These are phyloP conservation scores for Beauveria australis DNA, from an alignment of 2,329 filamentous ascomycete species.

Conservation along the genomic window DNA sequence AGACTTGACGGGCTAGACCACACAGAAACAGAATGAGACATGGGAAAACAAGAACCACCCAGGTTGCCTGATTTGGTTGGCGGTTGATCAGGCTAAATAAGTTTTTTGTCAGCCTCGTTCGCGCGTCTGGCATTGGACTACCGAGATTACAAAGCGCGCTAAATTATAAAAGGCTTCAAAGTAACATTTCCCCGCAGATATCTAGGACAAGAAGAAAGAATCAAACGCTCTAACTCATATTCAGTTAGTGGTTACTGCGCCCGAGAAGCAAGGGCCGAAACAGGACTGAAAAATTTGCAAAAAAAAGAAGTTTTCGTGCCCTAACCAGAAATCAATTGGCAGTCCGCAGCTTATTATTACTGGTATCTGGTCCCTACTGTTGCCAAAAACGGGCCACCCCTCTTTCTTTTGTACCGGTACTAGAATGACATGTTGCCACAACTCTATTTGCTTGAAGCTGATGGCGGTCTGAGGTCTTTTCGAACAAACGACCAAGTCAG, in stretches of 20 bases:
- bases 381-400: not conserved
- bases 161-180: not conserved
- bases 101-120: not conserved
- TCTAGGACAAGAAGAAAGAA: no score
- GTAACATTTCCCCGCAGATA: no score
- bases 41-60: not conserved
- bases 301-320: no score
- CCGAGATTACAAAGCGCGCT: slow-evolving; percentile 1
- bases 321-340: no score
- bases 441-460: not conserved
- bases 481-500: no score
- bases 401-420: not conserved
- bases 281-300: no score
- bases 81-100: not conserved
- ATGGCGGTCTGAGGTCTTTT: not conserved
- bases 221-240: no score
- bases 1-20: not conserved
- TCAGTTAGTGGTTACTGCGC: not conserved
- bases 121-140: not conserved
- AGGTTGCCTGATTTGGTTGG: not conserved
- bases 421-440: not conserved
- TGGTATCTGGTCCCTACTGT: no score
- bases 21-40: not conserved
- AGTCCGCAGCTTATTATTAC: no score
- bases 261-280: not conserved